phyloP scores from a whole-genome alignment of 2,329 filamentous ascomycete species.

The Nectriaceae sp. region DNA sequence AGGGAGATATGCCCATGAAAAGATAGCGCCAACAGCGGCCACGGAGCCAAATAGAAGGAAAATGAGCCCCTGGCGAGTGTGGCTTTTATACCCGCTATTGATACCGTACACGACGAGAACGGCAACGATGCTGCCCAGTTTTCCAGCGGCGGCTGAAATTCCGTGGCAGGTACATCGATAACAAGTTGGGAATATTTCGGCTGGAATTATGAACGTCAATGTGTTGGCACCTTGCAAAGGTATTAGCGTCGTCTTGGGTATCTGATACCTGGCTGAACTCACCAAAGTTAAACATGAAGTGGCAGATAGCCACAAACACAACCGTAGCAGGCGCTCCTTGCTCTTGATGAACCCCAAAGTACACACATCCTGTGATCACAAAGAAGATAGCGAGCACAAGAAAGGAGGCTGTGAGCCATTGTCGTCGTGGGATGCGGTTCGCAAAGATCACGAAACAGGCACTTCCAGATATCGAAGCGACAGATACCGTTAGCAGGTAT shows the following conservation, averaged over 20 bases:
- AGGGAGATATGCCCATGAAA: constrained; percentile 54
- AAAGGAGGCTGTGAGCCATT: constrained; percentile 53
- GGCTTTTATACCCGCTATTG: constrained; percentile 44
- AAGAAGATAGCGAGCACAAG: constrained; percentile 48
- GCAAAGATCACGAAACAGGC: constrained; percentile 49
- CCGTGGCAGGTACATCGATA: constrained; percentile 65
- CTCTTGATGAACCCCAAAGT: constrained; percentile 48
- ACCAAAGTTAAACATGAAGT: constrained; percentile 59
- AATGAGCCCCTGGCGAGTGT: constrained; percentile 49
- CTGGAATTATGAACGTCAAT: constrained; percentile 64
- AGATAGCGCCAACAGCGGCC: constrained; percentile 50
- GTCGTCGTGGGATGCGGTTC: constrained; percentile 49
- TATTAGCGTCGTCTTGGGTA: constrained; percentile 12
- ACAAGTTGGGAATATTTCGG: constrained; percentile 65
- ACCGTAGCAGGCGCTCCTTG: constrained; percentile 47
- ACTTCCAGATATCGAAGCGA: constrained; percentile 53
- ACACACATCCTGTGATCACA: constrained; percentile 51
- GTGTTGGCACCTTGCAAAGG: constrained; percentile 54
- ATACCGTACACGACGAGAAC: constrained; percentile 53
- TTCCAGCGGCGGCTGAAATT: constrained; percentile 61
- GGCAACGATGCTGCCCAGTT: constrained; percentile 57
- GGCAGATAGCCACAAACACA: constrained; percentile 52
- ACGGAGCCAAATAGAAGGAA: constrained; percentile 54
- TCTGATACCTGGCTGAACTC: constrained; percentile 11
- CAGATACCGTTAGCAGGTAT: constrained; percentile 52